Base-by-base conservation (phyloP, 805 yeast genomes). In the Yarrowia porcina region DNA sequence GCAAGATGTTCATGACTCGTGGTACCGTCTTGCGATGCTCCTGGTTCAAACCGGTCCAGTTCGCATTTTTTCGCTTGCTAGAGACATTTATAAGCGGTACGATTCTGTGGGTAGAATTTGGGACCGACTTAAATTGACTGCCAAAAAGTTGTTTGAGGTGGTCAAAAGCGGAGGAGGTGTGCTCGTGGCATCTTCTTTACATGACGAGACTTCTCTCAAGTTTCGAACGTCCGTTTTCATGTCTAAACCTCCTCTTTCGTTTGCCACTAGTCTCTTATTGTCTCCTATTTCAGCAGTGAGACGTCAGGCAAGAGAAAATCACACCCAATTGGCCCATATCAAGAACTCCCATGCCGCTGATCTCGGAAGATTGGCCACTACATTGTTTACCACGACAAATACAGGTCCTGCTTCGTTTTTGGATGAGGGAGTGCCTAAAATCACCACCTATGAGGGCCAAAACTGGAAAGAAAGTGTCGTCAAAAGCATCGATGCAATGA, bases 1-100 rank as follows among this genome's bases (percentile, higher is more conserved):
- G 76, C 81, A 82, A 27, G 57, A 71, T 1, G 69, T 77, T 0
- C 67, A 75, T 3, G 67, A 74, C 12, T 76, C 79, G 4, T 69
- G 65, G 42, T 57, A 69, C 2, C 73, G 76, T 28, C 64, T 73
- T 17, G 54, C 70, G 2, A 18, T 79, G 1, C 80, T 80, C 64
- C 67, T 79, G 0, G 20, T 80, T 9, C 86, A 80, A 68, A 74
- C 49, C 10, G 39, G 66, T n/a, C 70, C 70, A n/a, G 15, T 57
- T 7, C 64, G 65, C 52, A 25, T 50, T 9, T 56, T 56, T 7
- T 39, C 38, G 3, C 49, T 56, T 2, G 36, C 49, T 4, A 18
- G 17, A 21, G 61, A 56, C 8, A 56, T 56, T 10, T 56, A 56
- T 28, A 20, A 11, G 15, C 47, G 49, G 13, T 30, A 56, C 35